A percentile compares a stretch with the other conserved stretches of the same genome.
phyloP scores from a whole-genome alignment of 805 yeast genomes.

The Sugiyamaella floridensis region DNA sequence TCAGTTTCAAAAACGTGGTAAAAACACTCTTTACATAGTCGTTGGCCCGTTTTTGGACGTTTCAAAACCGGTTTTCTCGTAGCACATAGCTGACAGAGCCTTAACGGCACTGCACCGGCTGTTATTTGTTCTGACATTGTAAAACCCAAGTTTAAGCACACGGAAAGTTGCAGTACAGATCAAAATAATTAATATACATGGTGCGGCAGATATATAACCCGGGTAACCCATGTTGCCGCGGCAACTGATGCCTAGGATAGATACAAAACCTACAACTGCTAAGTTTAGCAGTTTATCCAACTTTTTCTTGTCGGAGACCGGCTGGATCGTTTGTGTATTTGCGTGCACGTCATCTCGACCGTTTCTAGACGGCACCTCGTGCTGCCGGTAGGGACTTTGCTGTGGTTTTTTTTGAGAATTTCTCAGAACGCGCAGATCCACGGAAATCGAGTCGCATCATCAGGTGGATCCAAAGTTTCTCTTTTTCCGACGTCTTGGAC shows the following conservation, averaged over 20 bases:
- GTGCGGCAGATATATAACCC: background rate
- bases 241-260: background rate
- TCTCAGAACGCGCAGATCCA: too few species aligned
- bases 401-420: too few species aligned
- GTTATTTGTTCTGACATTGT: too few species aligned
- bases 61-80: slow-evolving; percentile 77
- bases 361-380: too few species aligned
- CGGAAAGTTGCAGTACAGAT: background rate
- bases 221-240: background rate
- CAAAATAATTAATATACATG: background rate
- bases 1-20: slow-evolving; percentile 89
- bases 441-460: too few species aligned
- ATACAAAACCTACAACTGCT: background rate
- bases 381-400: too few species aligned
- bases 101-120: background rate
- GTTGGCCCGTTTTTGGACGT: slow-evolving; percentile 87
- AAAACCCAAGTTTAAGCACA: too few species aligned
- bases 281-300: background rate
- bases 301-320: too few species aligned
- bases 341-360: too few species aligned
- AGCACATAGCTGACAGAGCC: slow-evolving; percentile 76
- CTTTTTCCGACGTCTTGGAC: too few species aligned
- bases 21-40: slow-evolving; percentile 86
- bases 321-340: too few species aligned
- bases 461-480: too few species aligned